phyloP scores from a whole-genome alignment of 2,329 filamentous ascomycete species.

The Apiospora koreana region DNA sequence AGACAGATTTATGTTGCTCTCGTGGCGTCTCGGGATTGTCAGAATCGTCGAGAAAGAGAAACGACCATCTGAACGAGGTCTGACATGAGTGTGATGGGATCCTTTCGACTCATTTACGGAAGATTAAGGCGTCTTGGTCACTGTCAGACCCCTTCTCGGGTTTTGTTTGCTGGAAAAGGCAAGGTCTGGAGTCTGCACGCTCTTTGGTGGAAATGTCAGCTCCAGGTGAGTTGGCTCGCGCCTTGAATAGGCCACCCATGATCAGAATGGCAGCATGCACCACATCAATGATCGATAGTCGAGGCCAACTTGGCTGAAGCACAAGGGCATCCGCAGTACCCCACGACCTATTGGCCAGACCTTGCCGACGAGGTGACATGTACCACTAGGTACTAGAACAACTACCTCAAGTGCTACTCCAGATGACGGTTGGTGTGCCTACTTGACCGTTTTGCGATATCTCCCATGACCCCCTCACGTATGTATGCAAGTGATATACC shows the following conservation, averaged over 20 bases:
- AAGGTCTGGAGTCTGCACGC: neutral
- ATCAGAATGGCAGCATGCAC: neutral
- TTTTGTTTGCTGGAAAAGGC: neutral
- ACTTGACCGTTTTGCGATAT: neutral
- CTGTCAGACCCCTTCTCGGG: neutral
- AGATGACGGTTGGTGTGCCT: neutral
- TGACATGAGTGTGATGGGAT: neutral
- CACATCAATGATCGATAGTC: neutral
- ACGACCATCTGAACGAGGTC: neutral
- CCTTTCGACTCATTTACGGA: neutral
- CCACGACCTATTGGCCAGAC: neutral
- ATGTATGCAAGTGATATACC: conserved; percentile 1
- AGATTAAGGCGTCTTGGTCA: neutral
- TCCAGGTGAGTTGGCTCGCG: neutral
- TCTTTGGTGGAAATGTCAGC: neutral
- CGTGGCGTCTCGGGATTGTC: neutral
- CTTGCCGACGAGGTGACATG: neutral
- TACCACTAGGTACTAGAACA: neutral
- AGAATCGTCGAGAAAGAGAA: neutral
- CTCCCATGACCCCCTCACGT: neutral
- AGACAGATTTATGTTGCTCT: neutral
- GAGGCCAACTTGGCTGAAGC: neutral
- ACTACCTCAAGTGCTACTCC: neutral
- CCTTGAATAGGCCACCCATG: neutral
- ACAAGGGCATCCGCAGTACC: neutral